Conservation (phyloP, 108 stramenopile species). For the Cyclotella sp. region DNA sequence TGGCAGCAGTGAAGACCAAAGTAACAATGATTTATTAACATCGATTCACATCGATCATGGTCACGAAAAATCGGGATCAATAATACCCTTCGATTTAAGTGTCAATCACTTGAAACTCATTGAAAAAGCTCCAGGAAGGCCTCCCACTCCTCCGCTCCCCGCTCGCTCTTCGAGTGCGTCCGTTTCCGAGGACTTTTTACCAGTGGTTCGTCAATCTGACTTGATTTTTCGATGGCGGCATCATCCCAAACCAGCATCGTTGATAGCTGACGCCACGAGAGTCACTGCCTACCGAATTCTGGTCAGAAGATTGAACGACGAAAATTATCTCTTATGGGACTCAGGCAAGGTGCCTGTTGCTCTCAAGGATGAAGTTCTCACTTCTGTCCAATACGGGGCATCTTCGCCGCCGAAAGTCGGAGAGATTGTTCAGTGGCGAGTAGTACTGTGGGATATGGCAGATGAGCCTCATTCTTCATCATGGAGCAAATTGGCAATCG, state of each 20-base stretch:
- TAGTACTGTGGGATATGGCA: conserved; percentile 2
- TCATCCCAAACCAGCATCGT: conserved; percentile 22
- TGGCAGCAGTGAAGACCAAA: neutral
- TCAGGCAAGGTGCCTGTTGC: neutral
- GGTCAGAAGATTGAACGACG: conserved; percentile 12
- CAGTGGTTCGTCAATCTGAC: conserved; percentile 25
- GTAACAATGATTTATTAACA: neutral
- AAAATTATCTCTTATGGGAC: conserved; percentile 7
- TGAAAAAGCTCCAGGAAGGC: conserved; percentile 31
- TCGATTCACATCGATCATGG: neutral
- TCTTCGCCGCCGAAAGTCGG: conserved; percentile 3
- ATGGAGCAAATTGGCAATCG: conserved; percentile 24
- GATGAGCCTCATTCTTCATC: conserved; percentile 5
- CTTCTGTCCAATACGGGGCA: neutral
- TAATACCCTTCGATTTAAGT: conserved; percentile 34
- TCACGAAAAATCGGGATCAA: neutral
- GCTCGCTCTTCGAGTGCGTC: neutral
- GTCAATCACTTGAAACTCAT: conserved; percentile 36
- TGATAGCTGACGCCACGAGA: conserved; percentile 9
- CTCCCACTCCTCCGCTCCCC: conserved; percentile 13
- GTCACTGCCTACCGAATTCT: conserved; percentile 25
- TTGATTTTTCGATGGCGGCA: conserved; percentile 35
- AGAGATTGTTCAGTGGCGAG: conserved; percentile 19
- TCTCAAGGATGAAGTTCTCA: neutral
- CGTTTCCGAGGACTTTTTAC: conserved; percentile 32